A percentile compares a stretch with the other conserved stretches of the same genome.
Evolutionary conservation across 768 basidiomycete species (phyloP).

Genomic region (Neoboletus subvelutipes): DNA sequence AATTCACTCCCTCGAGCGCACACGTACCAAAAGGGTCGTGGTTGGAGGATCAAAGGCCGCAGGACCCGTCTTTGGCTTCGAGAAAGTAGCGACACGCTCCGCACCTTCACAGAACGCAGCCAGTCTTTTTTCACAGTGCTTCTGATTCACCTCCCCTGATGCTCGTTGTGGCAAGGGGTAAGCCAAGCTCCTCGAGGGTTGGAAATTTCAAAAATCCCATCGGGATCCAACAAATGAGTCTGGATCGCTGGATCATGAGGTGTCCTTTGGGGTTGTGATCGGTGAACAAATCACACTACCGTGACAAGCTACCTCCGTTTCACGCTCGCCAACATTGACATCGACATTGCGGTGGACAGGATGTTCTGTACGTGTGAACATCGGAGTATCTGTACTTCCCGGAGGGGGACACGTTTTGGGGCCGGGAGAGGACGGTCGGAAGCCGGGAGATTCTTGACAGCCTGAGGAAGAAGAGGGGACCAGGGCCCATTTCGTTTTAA

Average conservation of each 20-base stretch:
- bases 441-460: constrained; percentile 11
- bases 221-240: constrained; percentile 20
- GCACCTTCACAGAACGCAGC: constrained; percentile 17
- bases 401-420: constrained; percentile 3
- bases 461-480: constrained; percentile 5
- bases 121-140: constrained; percentile 20
- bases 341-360: constrained; percentile 10
- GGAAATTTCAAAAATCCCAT: constrained; percentile 27
- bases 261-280: constrained; percentile 12
- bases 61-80: constrained; percentile 13
- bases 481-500: neutral
- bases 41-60: constrained; percentile 23
- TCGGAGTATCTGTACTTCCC: constrained; percentile 4
- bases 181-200: constrained; percentile 14
- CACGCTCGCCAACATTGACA: constrained; percentile 13
- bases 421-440: constrained; percentile 7
- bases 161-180: constrained; percentile 26
- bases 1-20: constrained; percentile 10
- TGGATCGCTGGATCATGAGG: constrained; percentile 14
- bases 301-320: constrained; percentile 19
- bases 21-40: constrained; percentile 22
- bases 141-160: constrained; percentile 32
- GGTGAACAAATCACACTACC: constrained; percentile 15
- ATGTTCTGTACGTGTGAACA: constrained; percentile 20
- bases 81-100: constrained; percentile 14